phyloP scores from a whole-genome alignment of 768 basidiomycete species.

The Mycena indigotica region DNA sequence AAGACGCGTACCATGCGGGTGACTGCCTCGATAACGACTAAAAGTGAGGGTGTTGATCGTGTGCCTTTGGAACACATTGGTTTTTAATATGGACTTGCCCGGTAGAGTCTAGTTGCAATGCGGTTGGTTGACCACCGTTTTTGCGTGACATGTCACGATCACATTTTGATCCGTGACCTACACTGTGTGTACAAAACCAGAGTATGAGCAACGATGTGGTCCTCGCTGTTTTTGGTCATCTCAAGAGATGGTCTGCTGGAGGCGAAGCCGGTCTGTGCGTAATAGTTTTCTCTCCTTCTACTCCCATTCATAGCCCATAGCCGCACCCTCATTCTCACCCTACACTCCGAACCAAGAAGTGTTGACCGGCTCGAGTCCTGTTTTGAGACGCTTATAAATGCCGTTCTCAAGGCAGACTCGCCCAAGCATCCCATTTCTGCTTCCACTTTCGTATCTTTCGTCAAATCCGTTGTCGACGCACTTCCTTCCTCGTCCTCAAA shows the following conservation, averaged over 20 bases:
- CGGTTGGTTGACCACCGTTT: too few relatives aligned
- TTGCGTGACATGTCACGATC: too few relatives aligned
- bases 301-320: conserved; percentile 40
- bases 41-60: background rate
- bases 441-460: conserved; percentile 59
- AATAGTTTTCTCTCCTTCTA: conserved; percentile 13
- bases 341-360: conserved; percentile 57
- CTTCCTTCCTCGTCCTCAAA: conserved; percentile 75
- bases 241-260: conserved; percentile 57
- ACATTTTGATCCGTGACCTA: too few relatives aligned
- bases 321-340: conserved; percentile 59
- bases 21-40: background rate
- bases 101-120: too few relatives aligned
- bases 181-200: too few relatives aligned
- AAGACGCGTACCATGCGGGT: background rate
- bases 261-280: conserved; percentile 68
- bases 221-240: conserved; percentile 48
- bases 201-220: too few relatives aligned
- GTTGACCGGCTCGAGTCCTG: conserved; percentile 62
- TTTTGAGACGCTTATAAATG: conserved; percentile 68
- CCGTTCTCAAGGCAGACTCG: conserved; percentile 60
- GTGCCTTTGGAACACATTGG: background rate
- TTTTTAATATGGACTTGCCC: background rate
- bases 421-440: conserved; percentile 49
- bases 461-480: conserved; percentile 58